Evolutionary conservation across 345 rosid genomes (phyloP), one percentile per base, ranked within the genome.

Genomic region (Acer saccharum): DNA sequence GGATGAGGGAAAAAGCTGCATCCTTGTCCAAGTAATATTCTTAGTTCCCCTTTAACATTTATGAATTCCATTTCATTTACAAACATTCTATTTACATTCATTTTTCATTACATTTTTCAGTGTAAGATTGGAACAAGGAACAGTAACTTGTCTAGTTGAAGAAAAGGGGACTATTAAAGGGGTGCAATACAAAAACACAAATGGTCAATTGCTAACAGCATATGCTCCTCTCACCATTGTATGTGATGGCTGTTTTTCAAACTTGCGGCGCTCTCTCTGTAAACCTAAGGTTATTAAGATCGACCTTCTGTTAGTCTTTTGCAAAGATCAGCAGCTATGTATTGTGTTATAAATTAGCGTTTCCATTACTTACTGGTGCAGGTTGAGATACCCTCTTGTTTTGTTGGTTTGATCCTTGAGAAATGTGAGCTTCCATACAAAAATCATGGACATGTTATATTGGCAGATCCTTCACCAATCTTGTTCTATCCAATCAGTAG

Each of bases 341-440:
- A 10, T 35, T 35, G 2, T 46, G 12, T 46, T 9, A 10, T 46
- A 46, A 46, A 10, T 46, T 46, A 0, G 13, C 3, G 2, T 66
- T 35, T 18, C 2, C 10, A 68, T 68, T 43, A 43, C 29, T 44
- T 35, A 35, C 11, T 8, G n/a, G n/a, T n/a, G 32, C 72, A 46
- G 57, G 57, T 68, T 68, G 72, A 68, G 6, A 68, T 68, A 10
- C 57, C 58, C 54, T 68, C 39, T 23, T 46, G 72, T 68, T 46
- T 68, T 13, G 72, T 46, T 46, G 72, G 57, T 68, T 44, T 68
- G 39, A 13, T 68, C n/a, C n/a, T 46, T 29, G 72, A 68, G 58
- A 46, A 68, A 0, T 44, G 72, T 21, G 57, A 68, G 18, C 72
- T 68, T 21, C 72, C 72, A 6, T 23, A 68, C 8, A 5, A 13